phyloP scores from a whole-genome alignment of 352 stramenopile genomes.

The Phytophthora foliorum region DNA sequence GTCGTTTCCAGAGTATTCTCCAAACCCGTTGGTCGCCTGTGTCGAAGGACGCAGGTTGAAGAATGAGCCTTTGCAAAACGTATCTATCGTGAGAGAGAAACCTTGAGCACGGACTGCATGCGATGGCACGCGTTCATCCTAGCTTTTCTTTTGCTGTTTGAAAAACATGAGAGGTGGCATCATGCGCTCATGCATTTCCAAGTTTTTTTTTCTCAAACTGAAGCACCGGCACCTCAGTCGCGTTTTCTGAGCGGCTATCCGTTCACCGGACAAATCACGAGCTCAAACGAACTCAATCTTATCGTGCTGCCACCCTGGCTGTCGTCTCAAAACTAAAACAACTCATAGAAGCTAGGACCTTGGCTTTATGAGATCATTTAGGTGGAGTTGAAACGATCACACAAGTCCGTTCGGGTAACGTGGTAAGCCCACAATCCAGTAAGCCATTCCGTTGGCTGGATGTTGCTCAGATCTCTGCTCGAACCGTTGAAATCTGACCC shows the following conservation, averaged over 20 bases:
- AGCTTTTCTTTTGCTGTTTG: not conserved
- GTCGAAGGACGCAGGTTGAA: conserved; percentile 23
- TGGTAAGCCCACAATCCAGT: not conserved
- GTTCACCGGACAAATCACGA: not conserved
- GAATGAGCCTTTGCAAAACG: conserved; percentile 10
- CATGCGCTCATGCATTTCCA: not conserved
- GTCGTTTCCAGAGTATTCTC: not conserved
- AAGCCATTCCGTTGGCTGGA: not conserved
- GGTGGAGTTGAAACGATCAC: conserved; percentile 12
- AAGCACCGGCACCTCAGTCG: not conserved
- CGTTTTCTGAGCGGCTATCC: not conserved
- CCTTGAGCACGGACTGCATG: not conserved
- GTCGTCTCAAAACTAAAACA: not conserved
- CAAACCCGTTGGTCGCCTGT: conserved; percentile 2
- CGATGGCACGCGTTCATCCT: not conserved
- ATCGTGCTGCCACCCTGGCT: not conserved
- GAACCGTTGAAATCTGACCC: too few relatives aligned
- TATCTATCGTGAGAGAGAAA: too few relatives aligned
- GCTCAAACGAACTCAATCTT: conserved; percentile 1
- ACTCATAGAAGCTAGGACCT: not conserved
- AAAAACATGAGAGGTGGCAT: not conserved
- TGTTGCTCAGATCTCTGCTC: not conserved
- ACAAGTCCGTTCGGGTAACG: not conserved
- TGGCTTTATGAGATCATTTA: conserved; percentile 18
- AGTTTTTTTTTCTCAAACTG: not conserved